Conservation (phyloP, 176 grass and related monocot genomes). For the Elaeis guineensis region DNA sequence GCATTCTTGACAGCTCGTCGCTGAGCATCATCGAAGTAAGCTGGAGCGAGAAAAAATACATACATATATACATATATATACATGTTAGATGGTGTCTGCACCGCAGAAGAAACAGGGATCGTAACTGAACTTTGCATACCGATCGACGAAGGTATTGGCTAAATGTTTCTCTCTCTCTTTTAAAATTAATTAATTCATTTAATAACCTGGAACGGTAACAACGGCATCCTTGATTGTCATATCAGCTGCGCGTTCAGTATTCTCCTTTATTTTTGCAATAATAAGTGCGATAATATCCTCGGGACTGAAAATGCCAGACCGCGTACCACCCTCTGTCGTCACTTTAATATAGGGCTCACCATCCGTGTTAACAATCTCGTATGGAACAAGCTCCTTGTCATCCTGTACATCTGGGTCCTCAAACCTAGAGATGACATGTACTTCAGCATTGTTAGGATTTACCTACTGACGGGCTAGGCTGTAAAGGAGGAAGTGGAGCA, state of each 20-base stretch:
- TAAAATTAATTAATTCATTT: too few species aligned
- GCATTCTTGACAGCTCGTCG: slow-evolving; percentile 70
- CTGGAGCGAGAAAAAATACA: slow-evolving; percentile 16
- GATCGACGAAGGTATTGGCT: too few species aligned
- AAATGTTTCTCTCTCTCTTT: too few species aligned
- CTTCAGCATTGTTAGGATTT: neutral
- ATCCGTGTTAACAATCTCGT: slow-evolving; percentile 66
- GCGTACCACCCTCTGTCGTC: slow-evolving; percentile 50
- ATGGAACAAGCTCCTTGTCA: slow-evolving; percentile 77
- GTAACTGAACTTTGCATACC: too few species aligned
- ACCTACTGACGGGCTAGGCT: too few species aligned
- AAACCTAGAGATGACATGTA: slow-evolving; percentile 28
- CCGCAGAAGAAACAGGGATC: too few species aligned
- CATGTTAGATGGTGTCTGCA: too few species aligned
- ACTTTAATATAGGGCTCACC: slow-evolving; percentile 66
- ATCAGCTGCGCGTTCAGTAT: slow-evolving; percentile 22
- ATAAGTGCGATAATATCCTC: slow-evolving; percentile 69
- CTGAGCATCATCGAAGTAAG: slow-evolving; percentile 76
- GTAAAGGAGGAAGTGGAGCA: neutral
- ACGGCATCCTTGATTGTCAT: slow-evolving; percentile 30
- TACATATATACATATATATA: neutral
- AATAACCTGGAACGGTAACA: slow-evolving; percentile 71
- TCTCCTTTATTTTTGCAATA: slow-evolving; percentile 64
- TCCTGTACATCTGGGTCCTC: slow-evolving; percentile 70
- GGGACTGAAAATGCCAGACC: slow-evolving; percentile 63